These are phyloP conservation scores for Globisporangium nunn DNA, from an alignment of 352 stramenopile genomes.

Conservation along the genomic window DNA sequence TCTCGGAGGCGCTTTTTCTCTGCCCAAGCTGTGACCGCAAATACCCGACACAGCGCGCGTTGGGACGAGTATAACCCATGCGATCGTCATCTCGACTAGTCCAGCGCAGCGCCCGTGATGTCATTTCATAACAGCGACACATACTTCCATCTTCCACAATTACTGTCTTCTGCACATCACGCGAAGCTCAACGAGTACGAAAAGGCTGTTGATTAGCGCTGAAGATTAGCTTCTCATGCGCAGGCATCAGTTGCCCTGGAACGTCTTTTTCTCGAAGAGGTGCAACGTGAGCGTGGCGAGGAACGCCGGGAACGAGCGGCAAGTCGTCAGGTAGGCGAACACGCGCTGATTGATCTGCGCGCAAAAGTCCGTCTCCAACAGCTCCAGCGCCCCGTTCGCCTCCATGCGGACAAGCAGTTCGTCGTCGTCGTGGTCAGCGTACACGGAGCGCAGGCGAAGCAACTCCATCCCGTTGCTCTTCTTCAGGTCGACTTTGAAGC, in stretches of 20 bases:
- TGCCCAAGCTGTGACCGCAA: constrained; percentile 74
- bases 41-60: constrained; percentile 73
- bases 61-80: constrained; percentile 43
- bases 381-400: constrained; percentile 55
- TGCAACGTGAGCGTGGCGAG: constrained; percentile 82
- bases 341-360: constrained; percentile 54
- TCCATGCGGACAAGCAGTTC: constrained; percentile 84
- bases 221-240: too few relatives aligned
- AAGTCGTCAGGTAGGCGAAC: constrained; percentile 68
- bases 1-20: constrained; percentile 52
- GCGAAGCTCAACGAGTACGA: neutral
- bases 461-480: constrained; percentile 75
- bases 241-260: constrained; percentile 50
- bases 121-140: neutral
- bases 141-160: neutral
- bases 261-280: constrained; percentile 89
- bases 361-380: constrained; percentile 81
- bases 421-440: constrained; percentile 80
- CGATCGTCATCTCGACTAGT: neutral
- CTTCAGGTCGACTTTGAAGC: constrained; percentile 84
- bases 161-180: neutral
- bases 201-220: constrained; percentile 3
- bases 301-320: constrained; percentile 86
- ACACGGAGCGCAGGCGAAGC: constrained; percentile 72
- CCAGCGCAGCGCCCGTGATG: neutral